phyloP scores from a whole-genome alignment of 2,329 filamentous ascomycete species.

The Colletotrichum sp. region DNA sequence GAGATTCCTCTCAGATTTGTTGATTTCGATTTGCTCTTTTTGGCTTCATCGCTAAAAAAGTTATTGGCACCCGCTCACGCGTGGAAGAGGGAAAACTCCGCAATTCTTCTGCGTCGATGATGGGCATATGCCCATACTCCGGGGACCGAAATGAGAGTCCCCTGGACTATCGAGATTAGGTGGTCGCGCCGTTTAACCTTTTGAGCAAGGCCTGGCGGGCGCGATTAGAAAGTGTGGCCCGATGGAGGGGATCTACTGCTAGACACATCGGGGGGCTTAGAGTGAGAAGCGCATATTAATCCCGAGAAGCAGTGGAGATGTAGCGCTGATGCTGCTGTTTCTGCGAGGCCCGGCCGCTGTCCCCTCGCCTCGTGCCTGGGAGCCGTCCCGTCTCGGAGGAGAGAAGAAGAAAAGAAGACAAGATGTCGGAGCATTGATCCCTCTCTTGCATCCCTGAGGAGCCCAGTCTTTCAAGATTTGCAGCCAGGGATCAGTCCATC shows the following conservation, averaged over 20 bases:
- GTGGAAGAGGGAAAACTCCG: background rate
- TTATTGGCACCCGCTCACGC: background rate
- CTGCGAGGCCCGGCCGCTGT: background rate
- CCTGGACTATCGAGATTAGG: slow-evolving; percentile 19
- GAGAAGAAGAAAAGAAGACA: background rate
- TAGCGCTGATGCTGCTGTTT: background rate
- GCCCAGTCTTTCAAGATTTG: background rate
- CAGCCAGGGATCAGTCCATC: background rate
- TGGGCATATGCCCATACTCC: background rate
- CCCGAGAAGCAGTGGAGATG: slow-evolving; percentile 14
- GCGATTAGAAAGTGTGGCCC: background rate
- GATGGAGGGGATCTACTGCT: slow-evolving; percentile 5
- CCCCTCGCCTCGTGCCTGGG: background rate
- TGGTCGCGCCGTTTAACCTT: slow-evolving; percentile 12
- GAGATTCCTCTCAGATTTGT: background rate
- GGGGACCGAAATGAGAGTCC: slow-evolving; percentile 12
- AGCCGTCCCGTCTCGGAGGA: background rate
- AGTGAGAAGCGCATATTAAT: slow-evolving; percentile 8
- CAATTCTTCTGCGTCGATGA: slow-evolving; percentile 2
- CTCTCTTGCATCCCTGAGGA: background rate
- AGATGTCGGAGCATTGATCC: background rate
- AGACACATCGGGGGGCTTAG: background rate
- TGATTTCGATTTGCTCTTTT: background rate
- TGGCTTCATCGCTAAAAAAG: background rate
- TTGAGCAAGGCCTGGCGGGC: background rate